Percentiles rank a stretch among this genome's conserved stretches.
phyloP scores from a whole-genome alignment of 371 early-diverging fungal genomes.

The Mucor piriformis region DNA sequence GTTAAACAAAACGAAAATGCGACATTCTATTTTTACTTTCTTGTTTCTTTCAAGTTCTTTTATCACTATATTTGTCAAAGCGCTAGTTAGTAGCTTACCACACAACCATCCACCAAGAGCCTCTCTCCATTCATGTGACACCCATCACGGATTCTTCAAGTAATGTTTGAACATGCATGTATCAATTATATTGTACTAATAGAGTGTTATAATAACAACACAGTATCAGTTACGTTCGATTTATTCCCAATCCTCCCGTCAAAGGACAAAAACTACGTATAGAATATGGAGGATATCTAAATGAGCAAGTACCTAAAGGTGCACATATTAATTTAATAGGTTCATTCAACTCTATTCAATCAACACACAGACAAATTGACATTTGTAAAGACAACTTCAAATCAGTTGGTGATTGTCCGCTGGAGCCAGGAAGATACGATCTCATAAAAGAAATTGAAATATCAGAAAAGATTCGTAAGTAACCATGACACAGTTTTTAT shows the following conservation, averaged over 20 bases:
- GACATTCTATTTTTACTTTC: not conserved
- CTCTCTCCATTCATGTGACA: not conserved
- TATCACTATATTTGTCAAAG: not conserved
- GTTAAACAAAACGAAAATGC: not conserved
- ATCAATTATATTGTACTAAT: not conserved
- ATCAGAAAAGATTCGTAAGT: not conserved
- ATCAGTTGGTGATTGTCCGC: not conserved
- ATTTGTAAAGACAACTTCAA: not conserved
- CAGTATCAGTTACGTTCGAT: not conserved
- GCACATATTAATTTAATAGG: not conserved
- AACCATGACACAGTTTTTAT: not conserved
- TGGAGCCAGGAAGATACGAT: not conserved
- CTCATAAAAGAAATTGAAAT: not conserved
- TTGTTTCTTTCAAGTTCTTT: not conserved
- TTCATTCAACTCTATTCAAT: not conserved
- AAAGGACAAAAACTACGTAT: not conserved
- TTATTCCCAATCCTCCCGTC: slow-evolving; percentile 1
- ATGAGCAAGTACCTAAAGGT: not conserved
- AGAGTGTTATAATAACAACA: too few species aligned
- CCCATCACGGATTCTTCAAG: not conserved
- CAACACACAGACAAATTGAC: not conserved
- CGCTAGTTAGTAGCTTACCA: not conserved
- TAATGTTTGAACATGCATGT: not conserved
- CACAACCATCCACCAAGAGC: not conserved
- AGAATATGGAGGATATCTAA: not conserved